Conservation (phyloP, 2,329 filamentous ascomycete genomes). For the Sporothrix mexicana region DNA sequence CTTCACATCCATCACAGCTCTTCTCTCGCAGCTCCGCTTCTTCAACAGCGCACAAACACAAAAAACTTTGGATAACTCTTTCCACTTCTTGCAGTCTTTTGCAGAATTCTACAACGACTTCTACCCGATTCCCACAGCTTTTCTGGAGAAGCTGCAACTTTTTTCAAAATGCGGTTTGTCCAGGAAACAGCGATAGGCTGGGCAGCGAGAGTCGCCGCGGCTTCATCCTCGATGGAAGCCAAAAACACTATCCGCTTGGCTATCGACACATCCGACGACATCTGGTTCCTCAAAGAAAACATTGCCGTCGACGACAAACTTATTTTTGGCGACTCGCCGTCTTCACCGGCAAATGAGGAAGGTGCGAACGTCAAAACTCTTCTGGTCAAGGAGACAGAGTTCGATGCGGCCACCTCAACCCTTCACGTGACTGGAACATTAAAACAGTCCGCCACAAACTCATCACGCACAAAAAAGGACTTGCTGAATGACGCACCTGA, state of each 20-base stretch:
- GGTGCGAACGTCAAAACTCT: slow-evolving; percentile 7
- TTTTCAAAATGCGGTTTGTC: slow-evolving; percentile 4
- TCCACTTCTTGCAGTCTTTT: not conserved
- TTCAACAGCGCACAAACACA: no score
- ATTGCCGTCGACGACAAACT: slow-evolving; percentile 1
- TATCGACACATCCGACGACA: slow-evolving; percentile 1
- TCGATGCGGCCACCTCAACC: not conserved
- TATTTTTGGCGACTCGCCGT: slow-evolving; percentile 2
- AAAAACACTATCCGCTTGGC: not conserved
- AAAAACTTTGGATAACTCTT: not conserved
- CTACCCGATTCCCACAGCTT: no score
- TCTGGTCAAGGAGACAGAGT: slow-evolving; percentile 16
- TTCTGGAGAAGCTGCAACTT: no score
- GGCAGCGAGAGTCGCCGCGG: not conserved
- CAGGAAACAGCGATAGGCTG: slow-evolving; percentile 1
- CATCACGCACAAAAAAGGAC: slow-evolving; percentile 6
- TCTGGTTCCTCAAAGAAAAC: slow-evolving; percentile 18
- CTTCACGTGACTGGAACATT: slow-evolving; percentile 4
- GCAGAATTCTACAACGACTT: not conserved
- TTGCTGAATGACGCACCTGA: not conserved
- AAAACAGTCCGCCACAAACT: not conserved
- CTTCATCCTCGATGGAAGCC: not conserved
- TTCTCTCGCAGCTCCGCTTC: not conserved
- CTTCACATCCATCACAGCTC: not conserved
- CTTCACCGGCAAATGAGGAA: not conserved